Percentiles rank a stretch among this genome's conserved stretches.
Evolutionary conservation across 164 flowering plant genomes (phyloP).

Genomic region (Cinnamomum micranthum): DNA sequence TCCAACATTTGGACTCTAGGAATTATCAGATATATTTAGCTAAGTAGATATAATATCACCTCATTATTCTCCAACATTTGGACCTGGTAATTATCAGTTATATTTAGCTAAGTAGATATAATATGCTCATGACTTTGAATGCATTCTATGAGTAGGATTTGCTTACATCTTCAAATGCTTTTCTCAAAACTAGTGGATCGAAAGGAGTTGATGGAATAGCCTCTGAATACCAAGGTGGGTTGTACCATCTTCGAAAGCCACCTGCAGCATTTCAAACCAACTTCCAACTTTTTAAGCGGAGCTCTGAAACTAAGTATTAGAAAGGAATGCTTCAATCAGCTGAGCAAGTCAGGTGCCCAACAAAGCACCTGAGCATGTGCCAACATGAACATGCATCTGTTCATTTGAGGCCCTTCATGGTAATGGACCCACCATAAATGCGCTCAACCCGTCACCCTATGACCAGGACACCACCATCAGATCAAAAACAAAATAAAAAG

Average conservation of each 20-base stretch:
- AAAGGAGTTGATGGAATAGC: constrained; percentile 79
- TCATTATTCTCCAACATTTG: neutral
- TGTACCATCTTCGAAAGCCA: constrained; percentile 71
- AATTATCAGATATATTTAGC: neutral
- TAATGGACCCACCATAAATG: neutral
- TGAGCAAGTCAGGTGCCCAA: neutral
- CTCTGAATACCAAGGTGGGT: constrained; percentile 83
- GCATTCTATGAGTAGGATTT: neutral
- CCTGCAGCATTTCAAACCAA: constrained; percentile 22
- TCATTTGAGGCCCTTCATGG: neutral
- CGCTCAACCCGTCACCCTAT: neutral
- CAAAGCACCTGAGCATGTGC: neutral
- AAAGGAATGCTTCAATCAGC: too few species aligned
- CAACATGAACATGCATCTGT: neutral
- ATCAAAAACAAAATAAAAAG: neutral
- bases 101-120: neutral
- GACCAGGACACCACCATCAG: neutral
- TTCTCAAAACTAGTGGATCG: constrained; percentile 73
- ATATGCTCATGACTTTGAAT: neutral
- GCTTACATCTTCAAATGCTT: constrained; percentile 74
- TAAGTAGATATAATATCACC: neutral
- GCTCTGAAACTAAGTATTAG: neutral
- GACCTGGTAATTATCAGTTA: neutral
- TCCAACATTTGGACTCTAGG: neutral
- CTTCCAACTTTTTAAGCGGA: neutral